Percentiles rank a stretch among this genome's conserved stretches.
Conservation (phyloP, 192 early-diverging fungal genomes). For the Helicostylum pulchrum region DNA sequence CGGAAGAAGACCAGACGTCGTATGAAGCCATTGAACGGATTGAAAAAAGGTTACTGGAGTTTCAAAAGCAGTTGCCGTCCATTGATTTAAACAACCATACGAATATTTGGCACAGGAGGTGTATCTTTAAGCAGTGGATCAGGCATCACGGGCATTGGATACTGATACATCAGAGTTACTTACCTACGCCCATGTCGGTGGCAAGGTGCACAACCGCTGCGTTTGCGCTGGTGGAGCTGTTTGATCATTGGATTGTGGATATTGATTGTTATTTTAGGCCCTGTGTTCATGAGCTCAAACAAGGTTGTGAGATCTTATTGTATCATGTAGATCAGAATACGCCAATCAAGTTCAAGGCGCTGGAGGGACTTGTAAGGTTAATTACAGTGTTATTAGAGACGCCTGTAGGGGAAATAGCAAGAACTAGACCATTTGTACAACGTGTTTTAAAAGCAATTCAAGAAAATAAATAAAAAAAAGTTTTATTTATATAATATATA, state of each 20-base stretch:
- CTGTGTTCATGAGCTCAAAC: conserved; percentile 35
- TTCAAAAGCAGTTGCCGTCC: conserved; percentile 11
- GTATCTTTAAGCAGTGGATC: conserved; percentile 30
- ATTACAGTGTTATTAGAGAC: conserved; percentile 21
- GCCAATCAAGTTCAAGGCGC: conserved; percentile 9
- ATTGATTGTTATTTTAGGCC: conserved; percentile 38
- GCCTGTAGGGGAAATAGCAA: conserved; percentile 32
- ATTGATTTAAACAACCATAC: conserved; percentile 6
- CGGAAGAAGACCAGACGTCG: conserved; percentile 16
- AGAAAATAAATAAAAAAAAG: conserved; percentile 3
- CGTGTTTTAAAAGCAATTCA: conserved; percentile 9
- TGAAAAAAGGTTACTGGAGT: conserved; percentile 16
- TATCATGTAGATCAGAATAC: conserved; percentile 24
- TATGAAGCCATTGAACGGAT: conserved; percentile 28
- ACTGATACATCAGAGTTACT: conserved; percentile 32
- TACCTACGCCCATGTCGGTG: conserved; percentile 27
- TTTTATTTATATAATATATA: not conserved
- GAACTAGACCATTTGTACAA: conserved; percentile 30
- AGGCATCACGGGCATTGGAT: conserved; percentile 36
- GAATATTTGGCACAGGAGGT: conserved; percentile 22
- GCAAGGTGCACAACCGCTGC: conserved; percentile 30
- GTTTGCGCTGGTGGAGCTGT: conserved; percentile 27
- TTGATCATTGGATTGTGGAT: conserved; percentile 29
- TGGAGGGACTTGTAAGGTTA: conserved; percentile 21
- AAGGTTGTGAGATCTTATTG: conserved; percentile 34